Percentiles rank a stretch among this genome's conserved stretches.
These are phyloP conservation scores for Boletales sp. DNA, from an alignment of 768 basidiomycete genomes.

Conservation along the genomic window DNA sequence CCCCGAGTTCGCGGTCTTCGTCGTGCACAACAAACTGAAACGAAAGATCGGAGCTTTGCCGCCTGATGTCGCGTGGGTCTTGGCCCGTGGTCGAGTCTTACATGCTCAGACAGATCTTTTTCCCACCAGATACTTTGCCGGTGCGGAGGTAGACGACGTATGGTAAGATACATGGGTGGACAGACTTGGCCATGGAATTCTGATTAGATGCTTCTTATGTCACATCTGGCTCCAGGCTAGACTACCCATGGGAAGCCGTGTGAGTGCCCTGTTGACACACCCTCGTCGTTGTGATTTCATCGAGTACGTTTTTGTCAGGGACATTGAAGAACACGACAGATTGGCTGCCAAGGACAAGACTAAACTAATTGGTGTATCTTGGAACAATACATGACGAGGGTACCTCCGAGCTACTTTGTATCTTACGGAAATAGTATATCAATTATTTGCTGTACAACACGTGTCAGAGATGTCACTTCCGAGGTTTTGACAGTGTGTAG, in stretches of 20 bases:
- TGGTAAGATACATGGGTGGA: constrained; percentile 49
- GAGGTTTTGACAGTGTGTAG: too few species aligned
- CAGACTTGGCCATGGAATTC: constrained; percentile 1
- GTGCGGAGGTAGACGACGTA: constrained; percentile 67
- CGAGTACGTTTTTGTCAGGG: constrained; percentile 35
- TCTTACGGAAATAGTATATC: too few species aligned
- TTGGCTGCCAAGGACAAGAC: constrained; percentile 47
- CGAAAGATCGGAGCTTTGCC: constrained; percentile 77
- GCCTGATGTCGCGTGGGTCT: constrained; percentile 54
- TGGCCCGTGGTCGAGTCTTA: neutral
- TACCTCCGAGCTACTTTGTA: too few species aligned
- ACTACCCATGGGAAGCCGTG: constrained; percentile 84
- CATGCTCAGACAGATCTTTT: constrained; percentile 2
- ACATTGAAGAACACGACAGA: constrained; percentile 75
- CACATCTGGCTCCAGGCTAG: constrained; percentile 49
- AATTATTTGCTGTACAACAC: too few species aligned
- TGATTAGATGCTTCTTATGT: constrained; percentile 8
- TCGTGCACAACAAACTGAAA: constrained; percentile 93
- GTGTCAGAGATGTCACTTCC: too few species aligned
- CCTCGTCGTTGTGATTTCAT: neutral
- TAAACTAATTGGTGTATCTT: neutral
- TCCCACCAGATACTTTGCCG: constrained; percentile 66
- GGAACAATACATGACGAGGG: too few species aligned
- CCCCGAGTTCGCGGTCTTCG: constrained; percentile 89
- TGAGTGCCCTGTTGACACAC: constrained; percentile 33